These are phyloP conservation scores for Xylariaceae sp. DNA, from an alignment of 2,329 filamentous ascomycete species.

Conservation along the genomic window DNA sequence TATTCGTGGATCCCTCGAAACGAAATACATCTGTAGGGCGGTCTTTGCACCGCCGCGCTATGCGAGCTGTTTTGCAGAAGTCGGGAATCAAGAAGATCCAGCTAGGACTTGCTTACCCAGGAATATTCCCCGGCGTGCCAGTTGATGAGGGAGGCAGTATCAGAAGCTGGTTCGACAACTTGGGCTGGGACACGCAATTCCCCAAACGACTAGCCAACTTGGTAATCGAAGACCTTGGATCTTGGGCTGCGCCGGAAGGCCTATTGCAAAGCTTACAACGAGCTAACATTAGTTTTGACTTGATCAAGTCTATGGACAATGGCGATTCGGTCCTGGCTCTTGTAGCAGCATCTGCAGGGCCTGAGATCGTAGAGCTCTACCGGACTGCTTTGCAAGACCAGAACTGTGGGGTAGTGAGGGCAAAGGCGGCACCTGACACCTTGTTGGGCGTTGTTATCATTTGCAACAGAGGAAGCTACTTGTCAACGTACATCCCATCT, in stretches of 20 bases:
- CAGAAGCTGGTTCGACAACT: constrained; percentile 79
- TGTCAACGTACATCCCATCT: constrained; percentile 65
- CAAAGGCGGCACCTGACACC: constrained; percentile 63
- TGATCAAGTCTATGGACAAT: constrained; percentile 76
- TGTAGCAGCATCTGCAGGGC: constrained; percentile 66
- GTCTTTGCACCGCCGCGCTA: constrained; percentile 79
- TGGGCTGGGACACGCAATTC: constrained; percentile 75
- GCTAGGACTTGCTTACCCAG: constrained; percentile 73
- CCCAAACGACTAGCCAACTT: constrained; percentile 59
- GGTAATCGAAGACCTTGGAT: constrained; percentile 63
- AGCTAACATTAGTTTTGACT: constrained; percentile 72
- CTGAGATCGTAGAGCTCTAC: constrained; percentile 76
- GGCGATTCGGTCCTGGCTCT: constrained; percentile 68
- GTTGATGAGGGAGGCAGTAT: constrained; percentile 45
- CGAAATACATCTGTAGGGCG: constrained; percentile 86
- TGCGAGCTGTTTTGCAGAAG: constrained; percentile 65
- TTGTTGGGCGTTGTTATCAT: constrained; percentile 76
- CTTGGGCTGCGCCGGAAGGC: constrained; percentile 72
- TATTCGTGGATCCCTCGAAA: constrained; percentile 85
- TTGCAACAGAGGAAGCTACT: constrained; percentile 62
- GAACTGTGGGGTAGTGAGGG: constrained; percentile 75
- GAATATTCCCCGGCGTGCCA: constrained; percentile 82
- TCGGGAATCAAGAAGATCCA: constrained; percentile 73
- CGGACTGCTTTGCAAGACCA: constrained; percentile 66
- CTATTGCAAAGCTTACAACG: constrained; percentile 68